phyloP scores from a whole-genome alignment of 441 rosid genomes.

The Codiaeum variegatum region DNA sequence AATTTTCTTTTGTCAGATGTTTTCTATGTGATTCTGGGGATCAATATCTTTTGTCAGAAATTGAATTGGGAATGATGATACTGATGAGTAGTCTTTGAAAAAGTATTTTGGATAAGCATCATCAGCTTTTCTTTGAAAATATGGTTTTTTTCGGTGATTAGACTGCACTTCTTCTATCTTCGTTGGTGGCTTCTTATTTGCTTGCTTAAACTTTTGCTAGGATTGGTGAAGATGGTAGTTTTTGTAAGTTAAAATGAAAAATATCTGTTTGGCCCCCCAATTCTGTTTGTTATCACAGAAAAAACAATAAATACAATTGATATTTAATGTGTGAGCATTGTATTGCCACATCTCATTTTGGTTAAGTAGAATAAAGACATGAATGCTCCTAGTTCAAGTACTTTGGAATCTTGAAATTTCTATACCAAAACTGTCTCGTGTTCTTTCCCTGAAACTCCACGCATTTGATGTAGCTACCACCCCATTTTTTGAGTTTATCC shows the following conservation, averaged over 20 bases:
- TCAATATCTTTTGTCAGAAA: background rate
- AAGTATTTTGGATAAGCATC: too few species aligned
- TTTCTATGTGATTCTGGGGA: slow-evolving; percentile 10
- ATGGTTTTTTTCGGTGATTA: background rate
- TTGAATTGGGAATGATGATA: background rate
- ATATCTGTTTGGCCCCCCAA: background rate
- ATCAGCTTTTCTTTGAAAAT: background rate
- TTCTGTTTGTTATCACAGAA: background rate
- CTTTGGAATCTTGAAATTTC: background rate
- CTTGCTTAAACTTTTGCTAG: too few species aligned
- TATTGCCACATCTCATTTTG: slow-evolving; percentile 22
- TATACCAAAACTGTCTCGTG: background rate
- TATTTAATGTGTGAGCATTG: slow-evolving; percentile 5
- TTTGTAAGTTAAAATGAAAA: too few species aligned
- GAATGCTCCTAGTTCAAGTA: background rate
- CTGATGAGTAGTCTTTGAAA: too few species aligned
- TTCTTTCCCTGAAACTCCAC: slow-evolving; percentile 19
- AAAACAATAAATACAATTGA: background rate
- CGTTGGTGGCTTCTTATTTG: background rate
- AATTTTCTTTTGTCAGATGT: slow-evolving; percentile 11
- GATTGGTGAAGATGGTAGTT: too few species aligned
- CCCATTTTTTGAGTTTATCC: slow-evolving; percentile 3
- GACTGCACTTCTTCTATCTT: background rate
- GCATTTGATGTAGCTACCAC: slow-evolving; percentile 16
- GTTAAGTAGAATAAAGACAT: background rate